Evolutionary conservation across 1,284 basidiomycete species (phyloP), one percentile per base, ranked within the genome.

Genomic region (Sporisorium graminicola): DNA sequence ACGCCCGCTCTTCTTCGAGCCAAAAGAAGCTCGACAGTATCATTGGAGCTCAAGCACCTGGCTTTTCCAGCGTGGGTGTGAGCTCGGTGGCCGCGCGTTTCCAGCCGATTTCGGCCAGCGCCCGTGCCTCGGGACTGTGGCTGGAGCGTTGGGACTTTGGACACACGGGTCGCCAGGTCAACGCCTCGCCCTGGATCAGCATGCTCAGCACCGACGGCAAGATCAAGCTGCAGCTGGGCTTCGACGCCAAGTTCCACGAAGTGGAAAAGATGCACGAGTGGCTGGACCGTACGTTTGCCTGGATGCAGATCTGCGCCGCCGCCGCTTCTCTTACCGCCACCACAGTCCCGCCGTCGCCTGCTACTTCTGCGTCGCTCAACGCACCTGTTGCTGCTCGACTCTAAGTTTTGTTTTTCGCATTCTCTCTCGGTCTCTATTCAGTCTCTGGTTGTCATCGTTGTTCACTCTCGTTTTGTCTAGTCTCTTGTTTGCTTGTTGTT

Each of bases 181-280:
- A 68, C 53, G 61, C 70, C 20, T 76, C 74, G 22, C 74, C 74
- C 8, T 76, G 74, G 74, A 65, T 76, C 31, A 62, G 64, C 33
- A 67, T 76, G 69, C 22, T 73, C 18, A 55, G 56, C 2, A 26
- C 73, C 26, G 70, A 73, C 27, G 74, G 71, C n/a, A 50, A 46
- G 35, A 8, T 76, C 35, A 68, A 64, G 29, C 49, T 76, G 9
- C 66, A 67, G 33, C 47, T 76, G 5, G 74, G 74, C 5, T 76
- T 66, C 35, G 68, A 71, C 47, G 55, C 53, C 24, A 71, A 71
- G 58, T 71, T 65, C 55, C 63, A 71, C 51, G 68, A 71, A 8
- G 24, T 55, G 24, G 27, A 43, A 22, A 65, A 65, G 53, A 71
- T 71, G 68, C 14, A 53, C 8, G 52, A 59, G 31, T 57, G 54